Percentiles rank a stretch among this genome's conserved stretches.
phyloP scores from a whole-genome alignment of 2,329 filamentous ascomycete genomes.

The Delphinella strobiligena region DNA sequence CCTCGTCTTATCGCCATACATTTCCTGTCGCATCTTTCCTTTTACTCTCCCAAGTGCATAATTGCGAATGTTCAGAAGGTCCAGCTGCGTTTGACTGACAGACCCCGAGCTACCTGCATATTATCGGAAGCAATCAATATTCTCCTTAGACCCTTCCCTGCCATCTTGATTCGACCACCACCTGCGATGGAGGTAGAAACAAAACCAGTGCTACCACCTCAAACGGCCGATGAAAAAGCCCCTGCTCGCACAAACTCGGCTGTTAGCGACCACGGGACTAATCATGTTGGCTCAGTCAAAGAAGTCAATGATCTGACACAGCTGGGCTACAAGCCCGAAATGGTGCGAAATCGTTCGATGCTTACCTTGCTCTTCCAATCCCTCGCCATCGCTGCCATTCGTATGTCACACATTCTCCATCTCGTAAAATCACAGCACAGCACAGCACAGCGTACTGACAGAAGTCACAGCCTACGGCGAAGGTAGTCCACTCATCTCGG shows the following conservation, averaged over 20 bases:
- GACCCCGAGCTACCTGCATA: too few species aligned
- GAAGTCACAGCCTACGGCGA: constrained; percentile 7
- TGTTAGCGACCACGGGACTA: constrained; percentile 1
- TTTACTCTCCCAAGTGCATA: too few species aligned
- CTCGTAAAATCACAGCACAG: background rate
- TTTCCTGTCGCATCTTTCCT: too few species aligned
- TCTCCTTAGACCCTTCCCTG: too few species aligned
- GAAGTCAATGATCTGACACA: constrained; percentile 5
- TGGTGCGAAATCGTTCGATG: constrained; percentile 47
- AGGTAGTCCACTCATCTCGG: constrained; percentile 22
- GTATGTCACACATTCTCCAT: too few species aligned
- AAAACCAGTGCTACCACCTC: background rate
- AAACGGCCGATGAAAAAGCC: background rate
- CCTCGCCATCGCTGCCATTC: constrained; percentile 48
- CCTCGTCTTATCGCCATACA: too few species aligned
- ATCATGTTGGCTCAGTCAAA: background rate
- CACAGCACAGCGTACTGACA: background rate
- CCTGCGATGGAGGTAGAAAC: too few species aligned
- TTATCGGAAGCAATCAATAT: too few species aligned
- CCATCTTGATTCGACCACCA: too few species aligned
- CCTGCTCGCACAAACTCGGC: background rate
- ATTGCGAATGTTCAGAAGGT: too few species aligned
- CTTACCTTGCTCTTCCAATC: constrained; percentile 50
- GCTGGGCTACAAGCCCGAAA: constrained; percentile 44
- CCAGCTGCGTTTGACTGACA: too few species aligned